These are phyloP conservation scores for Trichoderma sp. DNA, from an alignment of 2,329 filamentous ascomycete genomes.

Conservation along the genomic window DNA sequence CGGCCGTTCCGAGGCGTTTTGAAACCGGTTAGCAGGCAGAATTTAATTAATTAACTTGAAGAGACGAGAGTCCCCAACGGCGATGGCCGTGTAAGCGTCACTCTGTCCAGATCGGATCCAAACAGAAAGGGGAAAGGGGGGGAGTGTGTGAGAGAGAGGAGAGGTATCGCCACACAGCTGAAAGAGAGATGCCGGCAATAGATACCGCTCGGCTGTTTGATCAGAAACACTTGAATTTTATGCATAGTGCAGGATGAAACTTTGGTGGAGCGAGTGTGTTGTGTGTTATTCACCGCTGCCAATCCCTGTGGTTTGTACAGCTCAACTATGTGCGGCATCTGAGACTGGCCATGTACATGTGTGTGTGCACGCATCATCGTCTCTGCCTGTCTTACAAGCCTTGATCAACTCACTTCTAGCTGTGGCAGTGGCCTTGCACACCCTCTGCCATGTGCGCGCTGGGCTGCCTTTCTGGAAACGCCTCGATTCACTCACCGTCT, in stretches of 20 bases:
- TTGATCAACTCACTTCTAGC: not conserved
- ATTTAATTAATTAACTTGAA: not conserved
- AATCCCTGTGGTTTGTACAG: not conserved
- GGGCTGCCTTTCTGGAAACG: constrained; percentile 17
- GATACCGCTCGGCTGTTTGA: constrained; percentile 4
- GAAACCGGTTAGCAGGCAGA: not conserved
- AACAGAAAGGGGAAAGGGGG: not conserved
- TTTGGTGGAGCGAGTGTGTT: not conserved
- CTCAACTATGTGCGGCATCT: constrained; percentile 5
- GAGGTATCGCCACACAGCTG: not conserved
- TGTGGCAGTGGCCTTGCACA: not conserved
- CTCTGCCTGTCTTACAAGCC: not conserved
- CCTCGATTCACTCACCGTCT: not conserved
- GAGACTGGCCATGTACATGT: not conserved
- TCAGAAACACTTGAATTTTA: constrained; percentile 2
- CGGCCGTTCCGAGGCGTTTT: not conserved
- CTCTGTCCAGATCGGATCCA: not conserved
- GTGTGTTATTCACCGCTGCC: constrained; percentile 8
- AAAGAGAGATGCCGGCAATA: constrained; percentile 12
- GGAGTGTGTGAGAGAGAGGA: not conserved
- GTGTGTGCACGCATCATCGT: not conserved
- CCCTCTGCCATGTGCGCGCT: constrained; percentile 9
- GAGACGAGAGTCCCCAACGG: not conserved
- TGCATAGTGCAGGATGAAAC: constrained; percentile 17
- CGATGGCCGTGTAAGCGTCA: not conserved